Percentiles rank a stretch among this genome's conserved stretches.
phyloP scores from a whole-genome alignment of 169 alveolate species.

The Plasmodium reichenowi region DNA sequence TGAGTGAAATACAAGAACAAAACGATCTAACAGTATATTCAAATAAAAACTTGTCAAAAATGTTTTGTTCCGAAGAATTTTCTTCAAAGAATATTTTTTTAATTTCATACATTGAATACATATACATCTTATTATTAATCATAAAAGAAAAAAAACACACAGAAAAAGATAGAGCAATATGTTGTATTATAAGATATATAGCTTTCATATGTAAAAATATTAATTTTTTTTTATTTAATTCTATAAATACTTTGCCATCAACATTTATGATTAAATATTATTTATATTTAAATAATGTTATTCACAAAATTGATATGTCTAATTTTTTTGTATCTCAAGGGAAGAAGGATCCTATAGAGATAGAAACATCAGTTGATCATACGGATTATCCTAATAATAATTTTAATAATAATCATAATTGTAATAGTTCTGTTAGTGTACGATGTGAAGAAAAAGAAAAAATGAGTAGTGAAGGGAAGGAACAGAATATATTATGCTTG shows the following conservation, averaged over 20 bases:
- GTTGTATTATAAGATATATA: slow-evolving; percentile 69
- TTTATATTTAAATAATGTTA: slow-evolving; percentile 36
- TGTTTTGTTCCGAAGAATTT: background rate
- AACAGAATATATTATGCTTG: too few species aligned
- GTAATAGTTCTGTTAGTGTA: too few species aligned
- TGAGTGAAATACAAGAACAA: background rate
- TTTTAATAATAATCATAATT: background rate
- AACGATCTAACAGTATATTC: background rate
- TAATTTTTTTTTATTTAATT: slow-evolving; percentile 66
- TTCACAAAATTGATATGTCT: background rate
- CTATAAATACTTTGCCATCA: slow-evolving; percentile 44
- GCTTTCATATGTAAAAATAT: slow-evolving; percentile 75
- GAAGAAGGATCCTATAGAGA: background rate
- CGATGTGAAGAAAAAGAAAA: too few species aligned
- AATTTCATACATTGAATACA: slow-evolving; percentile 66
- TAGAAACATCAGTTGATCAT: background rate
- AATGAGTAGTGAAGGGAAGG: too few species aligned
- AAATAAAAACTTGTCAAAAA: background rate
- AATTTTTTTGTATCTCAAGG: too few species aligned
- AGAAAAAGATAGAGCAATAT: slow-evolving; percentile 68
- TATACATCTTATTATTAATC: slow-evolving; percentile 52
- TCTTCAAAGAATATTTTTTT: slow-evolving; percentile 27
- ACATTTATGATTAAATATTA: slow-evolving; percentile 55
- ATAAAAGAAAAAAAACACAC: slow-evolving; percentile 45
- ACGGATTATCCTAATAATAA: background rate